Evolutionary conservation across 192 early-diverging fungal genomes (phyloP), one percentile per base, ranked within the genome.

Genomic region (Glomus cerebriforme): DNA sequence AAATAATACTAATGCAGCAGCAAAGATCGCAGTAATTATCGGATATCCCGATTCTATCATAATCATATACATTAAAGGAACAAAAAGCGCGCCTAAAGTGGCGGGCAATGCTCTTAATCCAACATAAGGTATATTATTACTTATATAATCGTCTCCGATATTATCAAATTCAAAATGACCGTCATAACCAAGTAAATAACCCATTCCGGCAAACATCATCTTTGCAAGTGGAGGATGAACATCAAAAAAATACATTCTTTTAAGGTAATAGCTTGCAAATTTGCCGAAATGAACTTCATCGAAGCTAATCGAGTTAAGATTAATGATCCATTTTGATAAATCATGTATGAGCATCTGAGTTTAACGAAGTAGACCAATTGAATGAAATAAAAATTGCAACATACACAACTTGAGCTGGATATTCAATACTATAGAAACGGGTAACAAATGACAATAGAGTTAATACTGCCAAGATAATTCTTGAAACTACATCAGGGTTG

Each of bases 201-300:
- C 96, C 70, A 92, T 90, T 13, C 86, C 90, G 10, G 93, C 97
- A 27, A 98, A 82, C 84, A 98, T 85, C 84, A 99, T 84, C 80
- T 98, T 98, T 59, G 95, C 97, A 59, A 98, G 87, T 22, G 97
- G 97, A 13, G 97, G 97, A 78, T 99, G 97, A 26, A 99, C 96
- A 80, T 99, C 97, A 87, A 99, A 99, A 83, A 92, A 98, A 86
- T 96, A 99, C 32, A 90, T 86, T 13, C 95, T 84, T 13, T 91
- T 89, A 39, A 99, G 81, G 75, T 99, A 99, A 87, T 93, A 97
- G 22, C 91, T 91, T 22, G 96, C 96, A 81, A 99, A 99, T 83
- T 99, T 99, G 67, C 98, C 98, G 88, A 99, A 99, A 83, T 99
- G 98, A 10, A 98, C 97, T 81, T 99, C 98, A 83, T 99, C 98